These are phyloP conservation scores for Phytophthora agathidicida DNA, from an alignment of 352 stramenopile species.

Conservation along the genomic window DNA sequence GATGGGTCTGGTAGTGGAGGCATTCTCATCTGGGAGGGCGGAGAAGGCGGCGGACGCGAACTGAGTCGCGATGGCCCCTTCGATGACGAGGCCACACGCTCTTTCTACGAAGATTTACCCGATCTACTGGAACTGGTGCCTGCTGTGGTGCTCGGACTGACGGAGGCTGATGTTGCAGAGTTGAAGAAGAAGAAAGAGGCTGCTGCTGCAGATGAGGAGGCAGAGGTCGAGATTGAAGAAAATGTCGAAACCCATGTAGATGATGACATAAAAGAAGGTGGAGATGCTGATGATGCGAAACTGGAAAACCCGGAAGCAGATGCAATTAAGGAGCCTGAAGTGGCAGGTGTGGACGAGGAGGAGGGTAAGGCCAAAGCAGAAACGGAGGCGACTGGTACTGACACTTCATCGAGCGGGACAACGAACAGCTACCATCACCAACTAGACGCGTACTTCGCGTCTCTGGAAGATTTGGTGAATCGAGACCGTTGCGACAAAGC, in stretches of 20 bases:
- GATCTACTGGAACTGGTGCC: slow-evolving; percentile 96
- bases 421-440: slow-evolving; percentile 91
- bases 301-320: slow-evolving; percentile 27
- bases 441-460: slow-evolving; percentile 91
- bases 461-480: slow-evolving; percentile 94
- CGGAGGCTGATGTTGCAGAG: slow-evolving; percentile 85
- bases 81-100: slow-evolving; percentile 95
- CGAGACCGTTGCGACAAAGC: slow-evolving; percentile 96
- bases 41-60: slow-evolving; percentile 68
- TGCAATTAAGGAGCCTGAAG: slow-evolving; percentile 10
- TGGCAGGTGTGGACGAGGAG: slow-evolving; percentile 20
- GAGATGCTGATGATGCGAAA: slow-evolving; percentile 10
- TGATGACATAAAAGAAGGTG: slow-evolving; percentile 42
- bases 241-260: slow-evolving; percentile 47
- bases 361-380: slow-evolving; percentile 29
- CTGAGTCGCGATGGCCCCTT: slow-evolving; percentile 90
- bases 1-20: slow-evolving; percentile 50
- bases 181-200: slow-evolving; percentile 87
- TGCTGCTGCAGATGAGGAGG: slow-evolving; percentile 43
- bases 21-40: slow-evolving; percentile 74
- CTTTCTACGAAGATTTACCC: slow-evolving; percentile 97
- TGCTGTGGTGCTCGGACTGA: slow-evolving; percentile 92
- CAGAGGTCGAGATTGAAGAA: slow-evolving; percentile 41
- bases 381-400: not conserved
- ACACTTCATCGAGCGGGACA: slow-evolving; percentile 4